phyloP scores from a whole-genome alignment of 495 filamentous ascomycete genomes.

The Massariosphaeria phaeospora region DNA sequence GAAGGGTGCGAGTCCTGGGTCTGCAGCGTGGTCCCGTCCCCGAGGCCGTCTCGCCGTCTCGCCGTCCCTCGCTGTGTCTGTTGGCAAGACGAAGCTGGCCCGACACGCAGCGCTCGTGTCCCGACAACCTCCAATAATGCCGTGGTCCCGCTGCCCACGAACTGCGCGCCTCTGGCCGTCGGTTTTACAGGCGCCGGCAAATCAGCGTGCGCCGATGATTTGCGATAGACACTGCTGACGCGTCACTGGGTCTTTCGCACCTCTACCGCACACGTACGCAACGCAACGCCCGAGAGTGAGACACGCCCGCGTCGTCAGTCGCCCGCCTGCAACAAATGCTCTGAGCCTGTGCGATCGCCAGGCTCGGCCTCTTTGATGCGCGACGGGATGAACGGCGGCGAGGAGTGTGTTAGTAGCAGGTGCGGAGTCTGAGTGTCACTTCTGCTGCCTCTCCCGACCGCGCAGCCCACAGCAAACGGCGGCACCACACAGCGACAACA shows the following conservation, averaged over 20 bases:
- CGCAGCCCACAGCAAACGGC: not conserved
- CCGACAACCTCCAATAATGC: constrained; percentile 3
- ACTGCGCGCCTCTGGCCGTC: constrained; percentile 1
- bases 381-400: constrained; percentile 10
- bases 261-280: constrained; percentile 8
- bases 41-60: not conserved
- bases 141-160: constrained; percentile 9
- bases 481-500: constrained; percentile 12
- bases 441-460: constrained; percentile 11
- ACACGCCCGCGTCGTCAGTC: constrained; percentile 1
- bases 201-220: constrained; percentile 9
- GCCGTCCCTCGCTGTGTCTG: not conserved
- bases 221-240: constrained; percentile 13
- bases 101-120: constrained; percentile 2
- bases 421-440: constrained; percentile 20
- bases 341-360: no score
- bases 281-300: not conserved
- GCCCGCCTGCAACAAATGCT: no score
- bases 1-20: constrained; percentile 3
- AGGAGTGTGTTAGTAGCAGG: constrained; percentile 20
- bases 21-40: not conserved
- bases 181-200: constrained; percentile 4
- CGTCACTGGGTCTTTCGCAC: constrained; percentile 28
- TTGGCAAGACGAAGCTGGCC: constrained; percentile 7
- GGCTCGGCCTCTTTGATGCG: constrained; percentile 9